phyloP scores from a whole-genome alignment of 2,329 filamentous ascomycete genomes.

The Thyridium curvatum region DNA sequence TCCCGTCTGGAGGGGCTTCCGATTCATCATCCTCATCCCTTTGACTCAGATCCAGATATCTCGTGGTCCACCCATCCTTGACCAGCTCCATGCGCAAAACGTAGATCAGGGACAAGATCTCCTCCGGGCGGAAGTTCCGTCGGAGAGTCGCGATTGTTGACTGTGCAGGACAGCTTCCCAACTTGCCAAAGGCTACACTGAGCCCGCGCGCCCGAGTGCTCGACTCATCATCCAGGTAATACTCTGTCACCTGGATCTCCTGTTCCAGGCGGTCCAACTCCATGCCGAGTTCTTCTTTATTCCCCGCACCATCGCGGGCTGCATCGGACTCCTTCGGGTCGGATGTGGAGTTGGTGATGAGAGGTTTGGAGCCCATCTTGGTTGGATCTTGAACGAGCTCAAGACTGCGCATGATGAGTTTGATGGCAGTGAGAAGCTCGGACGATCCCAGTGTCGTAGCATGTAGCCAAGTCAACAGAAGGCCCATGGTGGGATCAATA shows the following conservation, averaged over 20 bases:
- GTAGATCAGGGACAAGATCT: conserved; percentile 66
- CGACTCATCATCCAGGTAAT: conserved; percentile 59
- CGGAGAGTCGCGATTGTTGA: conserved; percentile 59
- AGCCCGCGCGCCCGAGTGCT: conserved; percentile 57
- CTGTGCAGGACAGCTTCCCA: conserved; percentile 57
- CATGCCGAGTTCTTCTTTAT: conserved; percentile 35
- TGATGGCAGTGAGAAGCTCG: conserved; percentile 62
- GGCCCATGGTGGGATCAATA: conserved; percentile 61
- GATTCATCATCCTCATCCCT: conserved; percentile 37
- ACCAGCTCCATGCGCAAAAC: conserved; percentile 68
- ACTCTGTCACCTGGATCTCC: conserved; percentile 62
- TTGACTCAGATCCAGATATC: conserved; percentile 50
- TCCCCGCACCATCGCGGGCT: conserved; percentile 13
- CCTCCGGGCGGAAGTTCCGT: conserved; percentile 55
- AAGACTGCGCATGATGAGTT: conserved; percentile 62
- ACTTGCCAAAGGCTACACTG: conserved; percentile 61
- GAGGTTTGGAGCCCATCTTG: conserved; percentile 13
- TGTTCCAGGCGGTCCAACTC: conserved; percentile 56
- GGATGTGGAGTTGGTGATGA: conserved; percentile 9
- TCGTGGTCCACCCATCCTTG: conserved; percentile 68
- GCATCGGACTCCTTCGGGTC: conserved; percentile 19
- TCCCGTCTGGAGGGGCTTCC: conserved; percentile 54
- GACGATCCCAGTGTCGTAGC: conserved; percentile 58
- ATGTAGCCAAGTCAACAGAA: conserved; percentile 60
- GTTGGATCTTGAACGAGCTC: conserved; percentile 46